Evolutionary conservation across 2,329 filamentous ascomycete genomes (phyloP).

Genomic region (Penicillium verrucosum): DNA sequence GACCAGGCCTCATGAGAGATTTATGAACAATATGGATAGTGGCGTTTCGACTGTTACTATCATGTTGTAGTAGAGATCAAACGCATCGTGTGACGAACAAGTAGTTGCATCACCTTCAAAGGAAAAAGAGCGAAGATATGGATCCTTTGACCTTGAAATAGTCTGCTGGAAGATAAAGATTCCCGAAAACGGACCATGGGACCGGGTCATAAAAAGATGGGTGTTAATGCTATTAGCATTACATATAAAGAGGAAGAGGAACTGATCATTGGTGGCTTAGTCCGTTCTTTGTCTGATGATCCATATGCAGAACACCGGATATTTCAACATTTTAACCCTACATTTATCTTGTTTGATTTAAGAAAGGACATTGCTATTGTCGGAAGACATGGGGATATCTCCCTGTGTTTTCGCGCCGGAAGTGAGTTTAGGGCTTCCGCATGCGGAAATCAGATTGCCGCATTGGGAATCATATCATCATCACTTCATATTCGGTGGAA

Average conservation of each 20-base stretch:
- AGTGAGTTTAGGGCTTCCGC: conserved; percentile 21
- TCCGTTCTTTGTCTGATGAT: conserved; percentile 22
- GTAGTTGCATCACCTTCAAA: conserved; percentile 5
- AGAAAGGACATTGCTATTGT: conserved; percentile 7
- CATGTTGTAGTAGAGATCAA: conserved; percentile 24
- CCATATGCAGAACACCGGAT: conserved; percentile 16
- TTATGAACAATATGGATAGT: conserved; percentile 12
- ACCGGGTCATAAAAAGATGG: conserved; percentile 27
- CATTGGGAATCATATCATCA: conserved; percentile 25
- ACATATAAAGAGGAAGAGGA: conserved; percentile 20
- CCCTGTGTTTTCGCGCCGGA: conserved; percentile 14
- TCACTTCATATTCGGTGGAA: conserved; percentile 17
- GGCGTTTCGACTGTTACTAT: conserved; percentile 19
- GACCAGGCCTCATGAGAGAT: conserved; percentile 13
- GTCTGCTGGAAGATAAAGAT: conserved; percentile 17
- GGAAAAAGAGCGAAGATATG: conserved; percentile 10
- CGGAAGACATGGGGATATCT: conserved; percentile 2
- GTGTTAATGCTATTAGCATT: conserved; percentile 33
- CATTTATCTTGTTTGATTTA: not conserved
- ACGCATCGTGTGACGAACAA: conserved; percentile 28
- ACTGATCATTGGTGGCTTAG: conserved; percentile 10
- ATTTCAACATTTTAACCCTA: not conserved
- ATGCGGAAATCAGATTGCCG: conserved; percentile 27
- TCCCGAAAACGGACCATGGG: conserved; percentile 33
- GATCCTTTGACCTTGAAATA: conserved; percentile 33